Percentiles rank a stretch among this genome's conserved stretches.
These are phyloP conservation scores for Aurinia saxatilis DNA, from an alignment of 345 rosid species.

Conservation along the genomic window DNA sequence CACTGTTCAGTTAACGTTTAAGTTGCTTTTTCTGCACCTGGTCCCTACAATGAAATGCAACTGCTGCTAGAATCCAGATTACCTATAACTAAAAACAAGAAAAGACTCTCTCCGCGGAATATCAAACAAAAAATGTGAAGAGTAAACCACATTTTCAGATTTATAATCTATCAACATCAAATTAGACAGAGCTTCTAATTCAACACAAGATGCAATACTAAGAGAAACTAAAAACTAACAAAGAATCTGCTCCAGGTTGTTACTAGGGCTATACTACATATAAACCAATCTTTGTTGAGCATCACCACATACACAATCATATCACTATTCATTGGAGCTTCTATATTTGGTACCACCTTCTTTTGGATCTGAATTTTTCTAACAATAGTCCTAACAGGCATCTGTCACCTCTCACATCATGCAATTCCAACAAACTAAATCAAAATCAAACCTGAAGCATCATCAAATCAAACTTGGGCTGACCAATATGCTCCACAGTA, in stretches of 20 bases:
- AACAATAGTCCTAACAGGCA: neutral
- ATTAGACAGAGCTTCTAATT: neutral
- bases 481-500: conserved; percentile 86
- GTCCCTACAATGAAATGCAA: neutral
- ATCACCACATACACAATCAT: neutral
- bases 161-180: neutral
- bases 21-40: neutral
- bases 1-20: neutral
- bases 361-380: no score
- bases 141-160: neutral
- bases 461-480: conserved; percentile 56
- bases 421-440: neutral
- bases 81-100: neutral
- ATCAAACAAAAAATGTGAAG: neutral
- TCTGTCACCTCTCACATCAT: neutral
- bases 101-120: neutral
- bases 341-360: no score
- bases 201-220: neutral
- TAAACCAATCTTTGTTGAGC: neutral
- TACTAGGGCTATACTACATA: neutral
- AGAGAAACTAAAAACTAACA: conserved; percentile 1
- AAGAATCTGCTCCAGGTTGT: neutral
- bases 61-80: neutral
- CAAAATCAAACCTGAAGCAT: conserved; percentile 58
- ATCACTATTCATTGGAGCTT: no score